Conservation (phyloP, 176 grass and related monocot species). For the Oryza glumipatula region DNA sequence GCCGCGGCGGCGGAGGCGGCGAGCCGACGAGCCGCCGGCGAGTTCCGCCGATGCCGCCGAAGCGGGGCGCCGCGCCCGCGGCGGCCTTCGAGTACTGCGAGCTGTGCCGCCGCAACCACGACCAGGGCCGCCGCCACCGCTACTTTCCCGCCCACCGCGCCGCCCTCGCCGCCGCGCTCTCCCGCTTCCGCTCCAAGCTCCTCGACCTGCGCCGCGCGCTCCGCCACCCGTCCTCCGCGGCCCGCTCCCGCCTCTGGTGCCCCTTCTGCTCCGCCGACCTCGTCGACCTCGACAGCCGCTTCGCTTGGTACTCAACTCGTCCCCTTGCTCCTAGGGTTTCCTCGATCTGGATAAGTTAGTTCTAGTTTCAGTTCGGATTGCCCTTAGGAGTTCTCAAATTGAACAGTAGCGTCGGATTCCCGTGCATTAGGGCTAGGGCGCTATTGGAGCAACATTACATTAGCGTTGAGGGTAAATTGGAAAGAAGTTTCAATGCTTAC, state of each 20-base stretch:
- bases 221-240: constrained; percentile 35
- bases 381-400: neutral
- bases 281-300: constrained; percentile 52
- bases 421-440: neutral
- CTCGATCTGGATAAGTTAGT: neutral
- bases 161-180: constrained; percentile 53
- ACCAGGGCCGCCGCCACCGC: constrained; percentile 78
- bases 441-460: neutral
- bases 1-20: neutral
- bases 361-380: neutral
- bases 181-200: constrained; percentile 70
- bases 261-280: constrained; percentile 69
- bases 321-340: constrained; percentile 30
- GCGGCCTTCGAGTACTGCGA: constrained; percentile 68
- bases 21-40: neutral
- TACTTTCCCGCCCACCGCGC: constrained; percentile 56
- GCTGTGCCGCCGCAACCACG: constrained; percentile 76
- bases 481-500: neutral
- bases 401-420: neutral
- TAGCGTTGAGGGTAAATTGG: neutral
- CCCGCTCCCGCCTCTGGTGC: constrained; percentile 62
- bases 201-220: constrained; percentile 62
- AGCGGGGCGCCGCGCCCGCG: constrained; percentile 9
- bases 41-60: constrained; percentile 23
- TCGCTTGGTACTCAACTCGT: constrained; percentile 54